Conservation (phyloP, 2,329 filamentous ascomycete species). For the Dothidotthia symphoricarpi region DNA sequence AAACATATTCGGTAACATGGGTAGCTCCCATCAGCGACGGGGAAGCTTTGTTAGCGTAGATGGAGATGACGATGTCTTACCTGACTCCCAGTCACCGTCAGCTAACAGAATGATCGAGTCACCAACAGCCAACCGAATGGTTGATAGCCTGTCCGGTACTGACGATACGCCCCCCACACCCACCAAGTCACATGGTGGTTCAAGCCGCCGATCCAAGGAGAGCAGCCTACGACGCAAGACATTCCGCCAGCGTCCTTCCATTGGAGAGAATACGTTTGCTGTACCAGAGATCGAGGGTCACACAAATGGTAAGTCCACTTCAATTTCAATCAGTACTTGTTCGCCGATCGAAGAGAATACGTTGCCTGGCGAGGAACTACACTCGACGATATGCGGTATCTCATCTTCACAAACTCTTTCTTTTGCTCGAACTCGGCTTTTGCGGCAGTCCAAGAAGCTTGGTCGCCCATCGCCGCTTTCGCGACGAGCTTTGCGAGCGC, state of each 20-base stretch:
- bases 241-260: constrained; percentile 47
- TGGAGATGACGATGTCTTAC: constrained; percentile 62
- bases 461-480: constrained; percentile 44
- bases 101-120: constrained; percentile 50
- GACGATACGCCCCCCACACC: constrained; percentile 92
- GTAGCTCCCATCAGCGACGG: constrained; percentile 53
- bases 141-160: constrained; percentile 56
- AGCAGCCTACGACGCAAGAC: constrained; percentile 53
- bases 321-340: constrained; percentile 8
- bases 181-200: constrained; percentile 66
- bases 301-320: constrained; percentile 40
- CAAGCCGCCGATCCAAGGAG: constrained; percentile 48
- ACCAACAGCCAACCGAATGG: constrained; percentile 50
- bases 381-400: constrained; percentile 28
- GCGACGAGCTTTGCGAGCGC: constrained; percentile 32
- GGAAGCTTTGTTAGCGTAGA: constrained; percentile 80
- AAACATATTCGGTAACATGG: constrained; percentile 61
- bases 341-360: constrained; percentile 34
- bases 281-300: constrained; percentile 36
- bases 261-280: constrained; percentile 50
- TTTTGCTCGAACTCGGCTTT: constrained; percentile 40
- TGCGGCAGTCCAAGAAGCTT: constrained; percentile 39
- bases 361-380: constrained; percentile 32
- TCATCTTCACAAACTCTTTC: constrained; percentile 29
- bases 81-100: constrained; percentile 55